Percentiles rank a stretch among this genome's conserved stretches.
Evolutionary conservation across 352 stramenopile species (phyloP).

Genomic region (Phytophthora agathidicida): DNA sequence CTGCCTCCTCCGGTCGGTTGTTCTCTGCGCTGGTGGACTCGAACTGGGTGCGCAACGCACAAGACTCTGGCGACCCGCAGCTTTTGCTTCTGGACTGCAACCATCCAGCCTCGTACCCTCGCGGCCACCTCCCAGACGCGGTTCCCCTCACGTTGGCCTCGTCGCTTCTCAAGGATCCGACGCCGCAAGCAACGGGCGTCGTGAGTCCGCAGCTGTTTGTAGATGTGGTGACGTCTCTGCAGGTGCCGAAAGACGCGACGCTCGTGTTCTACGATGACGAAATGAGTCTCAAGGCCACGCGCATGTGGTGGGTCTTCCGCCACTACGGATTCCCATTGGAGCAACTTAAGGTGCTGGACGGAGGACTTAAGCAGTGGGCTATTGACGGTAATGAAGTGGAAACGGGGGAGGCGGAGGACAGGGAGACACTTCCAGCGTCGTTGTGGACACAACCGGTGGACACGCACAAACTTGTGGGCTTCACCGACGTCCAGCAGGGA

Average conservation of each 20-base stretch:
- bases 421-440: neutral
- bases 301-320: conserved; percentile 83
- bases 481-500: conserved; percentile 36
- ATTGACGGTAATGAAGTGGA: conserved; percentile 52
- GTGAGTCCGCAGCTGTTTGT: conserved; percentile 50
- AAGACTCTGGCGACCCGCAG: conserved; percentile 14
- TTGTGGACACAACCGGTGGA: conserved; percentile 23
- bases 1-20: neutral
- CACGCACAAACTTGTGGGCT: conserved; percentile 33
- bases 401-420: conserved; percentile 26
- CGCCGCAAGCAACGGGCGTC: conserved; percentile 49
- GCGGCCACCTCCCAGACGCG: conserved; percentile 56
- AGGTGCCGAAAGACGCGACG: conserved; percentile 53
- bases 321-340: conserved; percentile 77
- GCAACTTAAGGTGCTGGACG: conserved; percentile 81
- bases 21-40: conserved; percentile 50
- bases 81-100: conserved; percentile 68
- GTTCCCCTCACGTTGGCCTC: conserved; percentile 49
- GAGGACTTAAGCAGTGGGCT: conserved; percentile 74
- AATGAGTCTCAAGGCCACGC: conserved; percentile 66
- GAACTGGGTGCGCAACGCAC: conserved; percentile 41
- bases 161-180: conserved; percentile 58
- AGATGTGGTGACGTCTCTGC: conserved; percentile 47
- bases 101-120: conserved; percentile 52
- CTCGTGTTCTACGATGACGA: conserved; percentile 86